Conservation (phyloP, 1,284 basidiomycete species). For the Prillingera fragicola region DNA sequence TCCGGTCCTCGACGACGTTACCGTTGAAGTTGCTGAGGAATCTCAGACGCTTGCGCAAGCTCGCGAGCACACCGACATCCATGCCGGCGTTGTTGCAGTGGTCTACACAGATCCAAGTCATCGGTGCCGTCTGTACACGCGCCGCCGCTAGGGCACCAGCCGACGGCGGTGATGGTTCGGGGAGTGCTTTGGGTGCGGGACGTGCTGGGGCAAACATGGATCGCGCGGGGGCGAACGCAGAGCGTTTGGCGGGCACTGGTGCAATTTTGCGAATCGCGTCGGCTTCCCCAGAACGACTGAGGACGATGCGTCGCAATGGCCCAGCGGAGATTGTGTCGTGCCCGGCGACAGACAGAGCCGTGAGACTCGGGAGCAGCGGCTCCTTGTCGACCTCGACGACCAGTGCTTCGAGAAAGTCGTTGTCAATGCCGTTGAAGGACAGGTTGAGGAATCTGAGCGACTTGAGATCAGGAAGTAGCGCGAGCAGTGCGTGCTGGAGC, state of each 20-base stretch:
- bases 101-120: constrained; percentile 37
- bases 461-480: constrained; percentile 8
- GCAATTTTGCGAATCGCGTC: not conserved
- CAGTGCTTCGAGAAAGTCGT: constrained; percentile 26
- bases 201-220: not conserved
- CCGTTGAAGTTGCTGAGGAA: constrained; percentile 24
- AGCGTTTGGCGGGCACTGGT: not conserved
- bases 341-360: constrained; percentile 26
- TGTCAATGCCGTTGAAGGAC: constrained; percentile 18
- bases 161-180: not conserved
- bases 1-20: constrained; percentile 19
- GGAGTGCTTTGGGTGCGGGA: not conserved
- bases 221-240: not conserved
- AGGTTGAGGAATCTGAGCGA: constrained; percentile 31
- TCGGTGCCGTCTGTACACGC: constrained; percentile 1
- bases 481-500: constrained; percentile 6
- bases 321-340: constrained; percentile 21
- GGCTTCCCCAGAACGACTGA: constrained; percentile 15
- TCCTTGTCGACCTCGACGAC: constrained; percentile 10
- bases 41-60: constrained; percentile 19
- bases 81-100: constrained; percentile 28
- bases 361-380: constrained; percentile 27
- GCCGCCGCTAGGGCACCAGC: not conserved
- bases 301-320: constrained; percentile 19
- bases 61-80: constrained; percentile 11